A percentile compares a stretch with the other conserved stretches of the same genome.
Conservation (phyloP, 116 monocot genomes). For the Phalaenopsis hybrid region DNA sequence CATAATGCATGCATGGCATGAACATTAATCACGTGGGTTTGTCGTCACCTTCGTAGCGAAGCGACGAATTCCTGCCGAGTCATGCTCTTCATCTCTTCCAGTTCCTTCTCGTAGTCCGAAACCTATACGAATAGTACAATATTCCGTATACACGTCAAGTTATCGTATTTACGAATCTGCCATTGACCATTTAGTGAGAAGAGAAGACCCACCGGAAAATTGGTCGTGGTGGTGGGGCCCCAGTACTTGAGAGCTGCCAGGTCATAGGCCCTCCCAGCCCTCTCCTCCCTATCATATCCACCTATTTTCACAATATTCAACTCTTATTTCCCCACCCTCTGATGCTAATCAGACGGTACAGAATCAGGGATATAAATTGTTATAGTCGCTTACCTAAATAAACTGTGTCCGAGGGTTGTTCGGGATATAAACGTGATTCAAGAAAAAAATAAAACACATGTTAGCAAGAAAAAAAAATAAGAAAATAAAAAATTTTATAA, state of each 20-base stretch:
- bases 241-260: conserved; percentile 97
- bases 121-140: conserved; percentile 24
- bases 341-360: background rate
- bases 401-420: conserved; percentile 23
- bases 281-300: conserved; percentile 97
- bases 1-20: conserved; percentile 16
- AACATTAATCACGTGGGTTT: background rate
- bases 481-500: background rate
- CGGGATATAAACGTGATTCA: too few relatives aligned
- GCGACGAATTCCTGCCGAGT: conserved; percentile 97
- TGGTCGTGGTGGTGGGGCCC: conserved; percentile 91
- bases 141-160: background rate
- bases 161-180: background rate
- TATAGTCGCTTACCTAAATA: conserved; percentile 59
- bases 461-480: background rate
- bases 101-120: conserved; percentile 85
- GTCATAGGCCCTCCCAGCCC: conserved; percentile 94
- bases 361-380: background rate
- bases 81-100: conserved; percentile 98
- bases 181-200: background rate
- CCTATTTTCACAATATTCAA: conserved; percentile 25
- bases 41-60: conserved; percentile 68
- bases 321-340: background rate
- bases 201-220: conserved; percentile 59
- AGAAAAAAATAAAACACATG: too few relatives aligned